Conservation (phyloP, 345 rosid genomes). For the Litchi chinensis region DNA sequence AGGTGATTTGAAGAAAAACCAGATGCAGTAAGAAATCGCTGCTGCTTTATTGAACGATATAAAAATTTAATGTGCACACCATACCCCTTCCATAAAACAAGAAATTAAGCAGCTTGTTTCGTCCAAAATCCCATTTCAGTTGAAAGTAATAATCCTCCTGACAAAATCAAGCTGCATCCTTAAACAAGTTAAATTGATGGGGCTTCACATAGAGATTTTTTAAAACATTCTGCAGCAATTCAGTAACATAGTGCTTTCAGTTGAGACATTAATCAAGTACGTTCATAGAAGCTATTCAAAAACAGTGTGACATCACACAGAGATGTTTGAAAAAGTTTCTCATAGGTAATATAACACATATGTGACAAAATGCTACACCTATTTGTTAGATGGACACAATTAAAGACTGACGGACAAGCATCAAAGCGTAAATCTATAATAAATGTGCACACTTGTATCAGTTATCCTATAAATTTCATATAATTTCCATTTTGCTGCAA, state of each 20-base stretch:
- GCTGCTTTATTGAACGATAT: not conserved
- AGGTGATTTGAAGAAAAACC: not conserved
- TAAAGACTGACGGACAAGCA: too few relatives aligned
- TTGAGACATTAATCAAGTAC: not conserved
- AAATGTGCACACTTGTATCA: too few relatives aligned
- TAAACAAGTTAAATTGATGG: not conserved
- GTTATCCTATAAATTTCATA: too few relatives aligned
- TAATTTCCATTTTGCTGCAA: too few relatives aligned
- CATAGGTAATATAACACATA: not conserved
- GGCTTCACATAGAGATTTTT: not conserved
- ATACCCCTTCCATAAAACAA: not conserved
- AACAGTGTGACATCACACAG: not conserved
- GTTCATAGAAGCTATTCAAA: not conserved
- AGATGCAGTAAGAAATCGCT: not conserved
- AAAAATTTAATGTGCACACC: not conserved
- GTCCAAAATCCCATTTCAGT: not conserved
- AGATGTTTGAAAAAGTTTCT: not conserved
- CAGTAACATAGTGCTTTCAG: not conserved
- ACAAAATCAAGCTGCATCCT: not conserved
- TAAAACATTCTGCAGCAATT: not conserved
- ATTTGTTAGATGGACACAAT: not conserved
- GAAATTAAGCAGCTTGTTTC: not conserved
- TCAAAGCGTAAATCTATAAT: too few relatives aligned
- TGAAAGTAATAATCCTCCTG: not conserved
- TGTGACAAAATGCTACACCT: not conserved